Percentiles rank a stretch among this genome's conserved stretches.
These are phyloP conservation scores for Sanghuangporus weigelae DNA, from an alignment of 1,284 basidiomycete genomes.

Conservation along the genomic window DNA sequence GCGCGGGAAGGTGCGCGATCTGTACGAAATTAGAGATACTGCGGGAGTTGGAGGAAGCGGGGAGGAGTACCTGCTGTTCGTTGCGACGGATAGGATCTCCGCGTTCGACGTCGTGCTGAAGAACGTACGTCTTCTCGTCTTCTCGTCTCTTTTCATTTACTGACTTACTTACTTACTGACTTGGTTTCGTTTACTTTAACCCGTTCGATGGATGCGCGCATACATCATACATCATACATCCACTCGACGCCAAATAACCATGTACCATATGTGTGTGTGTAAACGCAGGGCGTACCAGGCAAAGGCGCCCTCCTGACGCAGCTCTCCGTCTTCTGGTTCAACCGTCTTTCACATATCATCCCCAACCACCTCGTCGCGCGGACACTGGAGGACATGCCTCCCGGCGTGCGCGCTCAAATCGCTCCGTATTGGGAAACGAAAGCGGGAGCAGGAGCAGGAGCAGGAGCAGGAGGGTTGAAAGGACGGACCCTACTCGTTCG, in stretches of 20 bases:
- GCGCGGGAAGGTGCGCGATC: constrained; percentile 90
- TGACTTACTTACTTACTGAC: constrained; percentile 1
- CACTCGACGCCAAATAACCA: not conserved
- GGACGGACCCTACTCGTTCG: constrained; percentile 90
- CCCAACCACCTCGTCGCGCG: constrained; percentile 86
- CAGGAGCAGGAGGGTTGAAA: not conserved
- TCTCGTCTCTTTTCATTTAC: constrained; percentile 15
- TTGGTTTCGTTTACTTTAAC: not conserved
- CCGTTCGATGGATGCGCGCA: not conserved
- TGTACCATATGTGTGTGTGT: not conserved
- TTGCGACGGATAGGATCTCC: constrained; percentile 94
- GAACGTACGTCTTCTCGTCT: constrained; percentile 56
- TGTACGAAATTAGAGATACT: constrained; percentile 59
- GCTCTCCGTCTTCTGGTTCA: constrained; percentile 95
- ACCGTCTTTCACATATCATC: constrained; percentile 71
- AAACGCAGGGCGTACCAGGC: constrained; percentile 81
- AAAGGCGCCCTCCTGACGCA: constrained; percentile 90
- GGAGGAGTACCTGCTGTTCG: constrained; percentile 73
- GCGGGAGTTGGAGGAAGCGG: constrained; percentile 14
- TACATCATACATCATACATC: not conserved
- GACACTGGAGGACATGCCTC: constrained; percentile 68
- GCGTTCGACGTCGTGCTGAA: constrained; percentile 95
- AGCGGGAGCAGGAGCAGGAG: not conserved
- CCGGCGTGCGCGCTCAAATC: constrained; percentile 62
- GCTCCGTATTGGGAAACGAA: constrained; percentile 47